These are phyloP conservation scores for Fusarium euwallaceae DNA, from an alignment of 2,329 filamentous ascomycete genomes.

Conservation along the genomic window DNA sequence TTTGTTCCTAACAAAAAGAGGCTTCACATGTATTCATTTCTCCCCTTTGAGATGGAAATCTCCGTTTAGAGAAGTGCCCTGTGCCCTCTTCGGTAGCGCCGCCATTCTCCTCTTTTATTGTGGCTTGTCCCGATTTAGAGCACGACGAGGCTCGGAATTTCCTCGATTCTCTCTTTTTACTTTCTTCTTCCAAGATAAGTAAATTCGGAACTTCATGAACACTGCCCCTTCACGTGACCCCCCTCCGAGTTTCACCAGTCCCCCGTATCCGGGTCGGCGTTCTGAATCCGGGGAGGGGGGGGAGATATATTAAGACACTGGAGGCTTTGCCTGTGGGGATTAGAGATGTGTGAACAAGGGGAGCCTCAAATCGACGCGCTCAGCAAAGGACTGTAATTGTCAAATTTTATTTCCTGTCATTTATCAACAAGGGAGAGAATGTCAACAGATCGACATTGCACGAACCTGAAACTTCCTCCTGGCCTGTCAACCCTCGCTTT, in stretches of 20 bases:
- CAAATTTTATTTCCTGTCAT: background rate
- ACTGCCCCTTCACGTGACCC: slow-evolving; percentile 1
- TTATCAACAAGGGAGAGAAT: slow-evolving; percentile 3
- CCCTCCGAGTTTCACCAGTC: slow-evolving; percentile 1
- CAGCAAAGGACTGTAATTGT: background rate
- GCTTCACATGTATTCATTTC: background rate
- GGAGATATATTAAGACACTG: slow-evolving; percentile 5
- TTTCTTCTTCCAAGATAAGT: background rate
- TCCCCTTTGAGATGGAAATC: background rate
- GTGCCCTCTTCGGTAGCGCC: background rate
- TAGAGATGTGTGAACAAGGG: background rate
- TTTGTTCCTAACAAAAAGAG: background rate
- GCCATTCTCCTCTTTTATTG: background rate
- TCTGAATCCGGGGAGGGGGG: slow-evolving; percentile 12
- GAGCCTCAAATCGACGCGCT: background rate
- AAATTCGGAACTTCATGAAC: background rate
- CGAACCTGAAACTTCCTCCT: slow-evolving; percentile 5
- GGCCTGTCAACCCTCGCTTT: background rate
- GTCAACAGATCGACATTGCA: background rate
- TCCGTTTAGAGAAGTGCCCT: background rate
- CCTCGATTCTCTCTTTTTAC: background rate
- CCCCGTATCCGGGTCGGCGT: slow-evolving; percentile 6
- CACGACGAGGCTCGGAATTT: background rate
- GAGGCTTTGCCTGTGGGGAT: slow-evolving; percentile 2
- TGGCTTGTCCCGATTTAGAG: slow-evolving; percentile 1